Evolutionary conservation across 352 stramenopile species (phyloP), one percentile per base, ranked within the genome.

Genomic region (Phytopythium helicoides): DNA sequence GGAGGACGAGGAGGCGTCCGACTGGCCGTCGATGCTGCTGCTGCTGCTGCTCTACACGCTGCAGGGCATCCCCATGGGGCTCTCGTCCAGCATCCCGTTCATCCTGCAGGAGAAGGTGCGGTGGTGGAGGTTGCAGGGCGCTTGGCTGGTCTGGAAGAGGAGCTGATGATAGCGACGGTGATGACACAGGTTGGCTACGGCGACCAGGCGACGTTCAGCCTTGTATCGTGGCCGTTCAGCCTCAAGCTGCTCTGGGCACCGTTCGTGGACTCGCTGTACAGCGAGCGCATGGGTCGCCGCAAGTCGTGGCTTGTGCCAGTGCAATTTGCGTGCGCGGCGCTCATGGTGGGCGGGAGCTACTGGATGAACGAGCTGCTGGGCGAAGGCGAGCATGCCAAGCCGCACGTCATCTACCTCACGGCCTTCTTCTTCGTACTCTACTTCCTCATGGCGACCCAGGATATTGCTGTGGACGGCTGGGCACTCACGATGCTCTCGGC

Each of bases 391-490:
- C 66, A 68, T 21, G 59, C 84, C 41, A 78, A 83, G 38, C 89
- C 94, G 28, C 82, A 98, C 66, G 90, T 98, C n/a, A 66, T 88
- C 33, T 87, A 89, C 62, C 83, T 99, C 41, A 99, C 97, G 16
- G 58, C 65, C 22, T 98, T 98, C 66, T 99, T 99, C 83, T 98
- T 99, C 66, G 75, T 95, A 45, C 73, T 99, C 21, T 99, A 99
- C 75, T 97, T 99, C 63, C 92, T 99, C 56, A 99, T 99, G 92
- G 97, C 97, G 3, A 99, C 97, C 37, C 97, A 99, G 72, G 97
- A 99, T 68, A 99, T 99, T 62, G 97, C 97, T 9, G 97, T 99
- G 8, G 97, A 99, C 66, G 97, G 97, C 16, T 99, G 97, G 97
- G 97, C 97, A n/a, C 82, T 99, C 33, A 99, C 97, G 0, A 99